Base-by-base conservation (phyloP, 192 early-diverging fungal genomes). In the Backusella sp. region DNA sequence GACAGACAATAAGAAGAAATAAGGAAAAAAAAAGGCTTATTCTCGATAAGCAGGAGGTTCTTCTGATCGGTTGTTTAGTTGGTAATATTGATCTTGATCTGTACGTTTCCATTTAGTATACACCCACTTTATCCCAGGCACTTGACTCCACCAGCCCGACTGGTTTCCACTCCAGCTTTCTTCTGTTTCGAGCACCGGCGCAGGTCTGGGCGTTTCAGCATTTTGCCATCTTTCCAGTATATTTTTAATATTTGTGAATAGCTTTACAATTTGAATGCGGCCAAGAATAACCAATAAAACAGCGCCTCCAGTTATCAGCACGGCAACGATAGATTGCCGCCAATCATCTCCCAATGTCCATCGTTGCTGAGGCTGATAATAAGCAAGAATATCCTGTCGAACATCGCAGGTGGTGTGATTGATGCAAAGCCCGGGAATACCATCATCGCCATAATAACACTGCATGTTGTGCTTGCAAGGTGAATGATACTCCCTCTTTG, bases 331-430 rank as follows among this genome's bases (percentile, higher is more conserved):
- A 6, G 74, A 77, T 26, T 69, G 15, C 21, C 73, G 56, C 77
- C 76, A 78, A 30, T 82, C 70, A 5, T 82, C 71, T 19, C 80
- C 80, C 69, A 78, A 32, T 2, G 76, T 75, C 76, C 73, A 78
- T 21, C 49, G 65, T 12, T 59, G 65, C 15, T 66, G 32, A 56
- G 80, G 36, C 23, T 66, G 44, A 17, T 30, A 28, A 70, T 80
- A 80, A 6, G 37, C 11, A 8, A 70, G 44, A 39, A 74, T 53
- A 72, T 77, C 80, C 35, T 79, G 62, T 46, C 76, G 72, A 35
- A 73, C 59, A 62, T 35, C 44, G 36, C 80, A 82, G 12, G 68
- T 32, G 17, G 59, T 44, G 4, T 49, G 42, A 35, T 78, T 78
- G 21, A 17, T 32, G 32, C 80, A 82, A 19, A 70, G 74, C 15